Conservation (phyloP, 148 eudicot species). For the Fagopyrum homotropicum region DNA sequence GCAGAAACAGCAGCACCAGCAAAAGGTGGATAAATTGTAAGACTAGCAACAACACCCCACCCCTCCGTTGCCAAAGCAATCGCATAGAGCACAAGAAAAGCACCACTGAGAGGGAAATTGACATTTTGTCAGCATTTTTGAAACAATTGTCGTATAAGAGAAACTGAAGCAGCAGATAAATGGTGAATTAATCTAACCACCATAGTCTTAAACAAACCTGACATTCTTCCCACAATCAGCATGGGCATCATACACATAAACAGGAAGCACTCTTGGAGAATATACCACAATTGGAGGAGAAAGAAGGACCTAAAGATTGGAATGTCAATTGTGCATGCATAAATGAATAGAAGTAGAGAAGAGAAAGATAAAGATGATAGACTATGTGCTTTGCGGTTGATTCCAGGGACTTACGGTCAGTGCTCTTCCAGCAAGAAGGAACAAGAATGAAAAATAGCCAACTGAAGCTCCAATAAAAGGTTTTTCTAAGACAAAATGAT, state of each 20-base stretch:
- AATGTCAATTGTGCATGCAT: constrained; percentile 5
- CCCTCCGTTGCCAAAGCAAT: constrained; percentile 95
- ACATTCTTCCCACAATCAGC: constrained; percentile 96
- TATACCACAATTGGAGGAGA: constrained; percentile 99
- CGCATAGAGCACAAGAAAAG: constrained; percentile 89
- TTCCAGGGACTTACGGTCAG: constrained; percentile 57
- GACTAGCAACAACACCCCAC: constrained; percentile 99
- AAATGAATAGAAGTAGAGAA: constrained; percentile 8
- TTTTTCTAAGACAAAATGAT: constrained; percentile 43
- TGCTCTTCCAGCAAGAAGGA: constrained; percentile 94
- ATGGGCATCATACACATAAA: constrained; percentile 98
- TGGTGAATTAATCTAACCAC: not conserved
- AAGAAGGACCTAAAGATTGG: constrained; percentile 71
- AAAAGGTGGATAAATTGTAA: constrained; percentile 90
- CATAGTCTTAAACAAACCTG: constrained; percentile 54
- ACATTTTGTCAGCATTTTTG: constrained; percentile 4
- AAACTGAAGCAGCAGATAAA: not conserved
- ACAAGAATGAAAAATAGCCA: constrained; percentile 91
- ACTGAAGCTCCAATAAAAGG: constrained; percentile 93
- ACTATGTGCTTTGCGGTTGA: not conserved
- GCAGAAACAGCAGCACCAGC: constrained; percentile 99
- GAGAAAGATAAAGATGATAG: not conserved
- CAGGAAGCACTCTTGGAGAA: constrained; percentile 97
- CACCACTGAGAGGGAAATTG: constrained; percentile 51
- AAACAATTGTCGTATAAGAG: not conserved